These are phyloP conservation scores for Eucalyptus fibrosa DNA, from an alignment of 345 rosid genomes.

Conservation along the genomic window DNA sequence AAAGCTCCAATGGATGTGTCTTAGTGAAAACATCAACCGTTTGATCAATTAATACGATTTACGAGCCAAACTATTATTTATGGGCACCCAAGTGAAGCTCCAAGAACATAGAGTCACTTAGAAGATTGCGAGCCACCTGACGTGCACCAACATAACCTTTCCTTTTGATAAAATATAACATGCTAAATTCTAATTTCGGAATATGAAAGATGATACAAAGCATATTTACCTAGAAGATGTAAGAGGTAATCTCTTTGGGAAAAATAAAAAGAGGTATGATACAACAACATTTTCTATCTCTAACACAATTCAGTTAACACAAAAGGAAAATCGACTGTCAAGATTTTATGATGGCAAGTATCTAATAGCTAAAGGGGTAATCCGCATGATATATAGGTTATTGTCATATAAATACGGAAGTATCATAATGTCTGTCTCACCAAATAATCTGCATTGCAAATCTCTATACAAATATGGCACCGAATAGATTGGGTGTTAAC, in stretches of 20 bases:
- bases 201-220: neutral
- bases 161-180: neutral
- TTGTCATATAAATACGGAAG: neutral
- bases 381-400: no score
- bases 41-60: fast-evolving
- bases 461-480: neutral
- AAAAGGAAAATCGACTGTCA: neutral
- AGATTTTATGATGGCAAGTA: neutral
- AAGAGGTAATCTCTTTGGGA: no score
- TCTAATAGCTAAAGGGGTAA: neutral
- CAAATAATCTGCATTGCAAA: neutral
- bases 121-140: neutral
- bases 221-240: no score
- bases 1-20: no score
- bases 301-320: neutral
- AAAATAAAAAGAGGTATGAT: neutral
- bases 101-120: neutral
- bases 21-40: no score
- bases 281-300: neutral
- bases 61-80: neutral
- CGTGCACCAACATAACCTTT: neutral
- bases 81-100: neutral
- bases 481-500: neutral
- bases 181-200: neutral
- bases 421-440: no score